A percentile compares a stretch with the other conserved stretches of the same genome.
These are phyloP conservation scores for Acanthamoeba culbertsoni DNA, from an alignment of 208 protist species.

Conservation along the genomic window DNA sequence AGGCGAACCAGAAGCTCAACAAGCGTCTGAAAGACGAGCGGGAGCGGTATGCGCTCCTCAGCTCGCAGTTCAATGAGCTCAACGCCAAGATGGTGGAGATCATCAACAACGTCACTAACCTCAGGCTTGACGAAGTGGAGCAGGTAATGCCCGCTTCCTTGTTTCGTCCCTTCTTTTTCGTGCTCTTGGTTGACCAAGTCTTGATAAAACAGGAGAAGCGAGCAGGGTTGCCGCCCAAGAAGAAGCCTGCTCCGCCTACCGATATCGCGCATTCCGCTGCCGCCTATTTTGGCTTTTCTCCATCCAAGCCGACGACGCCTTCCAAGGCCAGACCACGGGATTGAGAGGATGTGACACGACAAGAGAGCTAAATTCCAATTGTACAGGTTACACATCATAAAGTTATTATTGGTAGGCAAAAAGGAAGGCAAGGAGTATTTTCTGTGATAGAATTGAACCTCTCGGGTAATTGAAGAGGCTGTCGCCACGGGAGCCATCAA, in stretches of 20 bases:
- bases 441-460: too few species aligned
- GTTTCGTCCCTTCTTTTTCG: not conserved
- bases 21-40: not conserved
- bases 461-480: too few species aligned
- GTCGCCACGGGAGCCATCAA: too few species aligned
- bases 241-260: not conserved
- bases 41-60: constrained; percentile 10
- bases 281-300: constrained; percentile 13
- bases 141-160: not conserved
- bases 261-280: not conserved
- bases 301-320: not conserved
- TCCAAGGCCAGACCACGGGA: not conserved
- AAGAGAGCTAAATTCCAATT: too few species aligned
- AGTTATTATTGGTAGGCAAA: too few species aligned
- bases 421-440: too few species aligned
- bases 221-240: not conserved
- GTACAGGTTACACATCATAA: too few species aligned
- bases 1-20: not conserved
- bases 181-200: not conserved
- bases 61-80: not conserved
- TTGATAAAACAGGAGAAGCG: not conserved
- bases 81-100: constrained; percentile 31
- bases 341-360: too few species aligned
- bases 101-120: constrained; percentile 30
- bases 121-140: not conserved